Conservation (phyloP, 768 basidiomycete genomes). For the Boletales sp. region DNA sequence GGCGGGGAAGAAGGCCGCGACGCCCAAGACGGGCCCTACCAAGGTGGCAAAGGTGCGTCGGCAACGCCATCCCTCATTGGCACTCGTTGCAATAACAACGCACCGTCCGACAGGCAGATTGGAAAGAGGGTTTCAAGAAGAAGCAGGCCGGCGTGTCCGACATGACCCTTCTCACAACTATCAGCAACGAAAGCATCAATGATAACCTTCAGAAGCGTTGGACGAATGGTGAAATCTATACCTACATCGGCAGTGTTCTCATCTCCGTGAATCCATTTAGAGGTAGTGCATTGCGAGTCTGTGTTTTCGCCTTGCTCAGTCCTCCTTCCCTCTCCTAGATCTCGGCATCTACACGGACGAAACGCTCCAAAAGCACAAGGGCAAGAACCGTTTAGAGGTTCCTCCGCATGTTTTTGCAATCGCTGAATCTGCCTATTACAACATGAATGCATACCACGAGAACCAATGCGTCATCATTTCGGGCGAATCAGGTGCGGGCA, state of each 20-base stretch:
- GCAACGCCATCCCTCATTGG: not conserved
- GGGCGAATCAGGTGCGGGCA: slow-evolving; percentile 98
- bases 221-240: slow-evolving; percentile 95
- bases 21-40: slow-evolving; percentile 52
- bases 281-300: slow-evolving; percentile 46
- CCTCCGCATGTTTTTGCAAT: slow-evolving; percentile 98
- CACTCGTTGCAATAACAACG: slow-evolving; percentile 9
- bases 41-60: slow-evolving; percentile 74
- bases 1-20: slow-evolving; percentile 78
- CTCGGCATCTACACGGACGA: slow-evolving; percentile 98
- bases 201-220: slow-evolving; percentile 97
- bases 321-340: slow-evolving; percentile 45
- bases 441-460: slow-evolving; percentile 99
- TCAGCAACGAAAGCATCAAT: slow-evolving; percentile 97
- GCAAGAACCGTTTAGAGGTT: slow-evolving; percentile 97
- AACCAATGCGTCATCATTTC: slow-evolving; percentile 99
- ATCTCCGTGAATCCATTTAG: slow-evolving; percentile 99
- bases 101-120: slow-evolving; percentile 71
- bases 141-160: slow-evolving; percentile 97
- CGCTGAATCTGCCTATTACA: slow-evolving; percentile 96
- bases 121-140: slow-evolving; percentile 99
- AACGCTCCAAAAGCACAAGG: slow-evolving; percentile 77
- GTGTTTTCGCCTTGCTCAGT: slow-evolving; percentile 3
- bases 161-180: slow-evolving; percentile 96
- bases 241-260: slow-evolving; percentile 96